These are phyloP conservation scores for Neurospora africana DNA, from an alignment of 495 filamentous ascomycete species.

Conservation along the genomic window DNA sequence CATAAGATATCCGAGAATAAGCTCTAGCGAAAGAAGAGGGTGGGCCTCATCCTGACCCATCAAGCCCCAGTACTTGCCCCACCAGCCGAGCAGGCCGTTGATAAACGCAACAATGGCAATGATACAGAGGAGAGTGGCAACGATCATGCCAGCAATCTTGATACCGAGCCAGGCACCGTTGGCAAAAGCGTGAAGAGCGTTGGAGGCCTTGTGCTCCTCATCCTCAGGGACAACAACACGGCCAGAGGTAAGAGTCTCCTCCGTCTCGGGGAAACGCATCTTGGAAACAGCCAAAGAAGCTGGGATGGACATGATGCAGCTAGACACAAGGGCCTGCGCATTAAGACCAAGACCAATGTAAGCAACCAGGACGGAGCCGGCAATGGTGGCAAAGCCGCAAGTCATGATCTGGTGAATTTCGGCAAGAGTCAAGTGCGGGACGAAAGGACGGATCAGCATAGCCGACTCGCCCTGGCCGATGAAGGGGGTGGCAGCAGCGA, in stretches of 20 bases:
- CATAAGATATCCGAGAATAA: conserved; percentile 74
- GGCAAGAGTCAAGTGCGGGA: conserved; percentile 68
- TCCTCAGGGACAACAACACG: conserved; percentile 67
- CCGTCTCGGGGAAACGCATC: conserved; percentile 77
- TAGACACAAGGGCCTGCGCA: conserved; percentile 78
- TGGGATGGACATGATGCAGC: conserved; percentile 86
- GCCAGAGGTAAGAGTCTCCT: conserved; percentile 73
- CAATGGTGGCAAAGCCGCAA: conserved; percentile 54
- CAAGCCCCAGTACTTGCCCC: conserved; percentile 75
- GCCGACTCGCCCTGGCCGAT: conserved; percentile 90
- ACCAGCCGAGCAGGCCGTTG: conserved; percentile 78
- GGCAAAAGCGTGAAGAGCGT: conserved; percentile 75
- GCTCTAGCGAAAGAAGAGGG: conserved; percentile 57
- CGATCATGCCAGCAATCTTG: conserved; percentile 81
- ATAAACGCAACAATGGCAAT: conserved; percentile 67
- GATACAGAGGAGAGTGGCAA: conserved; percentile 70
- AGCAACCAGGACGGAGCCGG: conserved; percentile 66
- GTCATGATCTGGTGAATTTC: conserved; percentile 89
- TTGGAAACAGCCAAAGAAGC: conserved; percentile 80
- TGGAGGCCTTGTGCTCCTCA: conserved; percentile 58
- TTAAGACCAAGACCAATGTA: conserved; percentile 74
- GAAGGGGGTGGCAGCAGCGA: conserved; percentile 88
- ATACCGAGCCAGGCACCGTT: conserved; percentile 82
- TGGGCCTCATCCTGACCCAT: conserved; percentile 22
- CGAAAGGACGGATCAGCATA: conserved; percentile 82